Evolutionary conservation across 768 basidiomycete genomes (phyloP).

Genomic region (Russula lepida): DNA sequence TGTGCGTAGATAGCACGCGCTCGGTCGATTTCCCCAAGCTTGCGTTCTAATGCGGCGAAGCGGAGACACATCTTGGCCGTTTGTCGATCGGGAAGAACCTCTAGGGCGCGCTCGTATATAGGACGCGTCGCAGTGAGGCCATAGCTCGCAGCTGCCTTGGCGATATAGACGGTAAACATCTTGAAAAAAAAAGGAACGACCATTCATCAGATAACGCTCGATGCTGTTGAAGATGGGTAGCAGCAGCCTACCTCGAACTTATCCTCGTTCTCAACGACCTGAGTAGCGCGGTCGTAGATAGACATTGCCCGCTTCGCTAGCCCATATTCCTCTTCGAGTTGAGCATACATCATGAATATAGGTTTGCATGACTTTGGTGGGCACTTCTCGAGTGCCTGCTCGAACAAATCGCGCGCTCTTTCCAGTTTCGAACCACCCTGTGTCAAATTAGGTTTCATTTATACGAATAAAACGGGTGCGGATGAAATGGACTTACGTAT

Average conservation of each 20-base stretch:
- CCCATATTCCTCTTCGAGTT: conserved; percentile 90
- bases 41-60: conserved; percentile 92
- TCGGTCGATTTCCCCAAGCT: conserved; percentile 97
- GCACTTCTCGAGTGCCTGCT: conserved; percentile 95
- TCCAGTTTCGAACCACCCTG: conserved; percentile 92
- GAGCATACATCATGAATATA: conserved; percentile 92
- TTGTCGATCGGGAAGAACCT: conserved; percentile 85
- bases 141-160: conserved; percentile 92
- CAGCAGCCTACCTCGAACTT: conserved; percentile 74
- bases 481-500: conserved; percentile 52
- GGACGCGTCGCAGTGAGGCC: conserved; percentile 93
- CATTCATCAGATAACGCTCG: neutral
- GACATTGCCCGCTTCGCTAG: conserved; percentile 94
- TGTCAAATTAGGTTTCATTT: neutral
- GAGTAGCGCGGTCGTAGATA: conserved; percentile 88
- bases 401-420: conserved; percentile 93
- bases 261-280: conserved; percentile 79
- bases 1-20: conserved; percentile 96
- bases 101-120: conserved; percentile 92
- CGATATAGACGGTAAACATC: conserved; percentile 97
- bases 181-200: conserved; percentile 27
- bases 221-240: neutral
- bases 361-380: conserved; percentile 93
- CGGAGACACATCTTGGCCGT: conserved; percentile 97
- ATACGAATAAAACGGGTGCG: neutral